A percentile compares a stretch with the other conserved stretches of the same genome.
Evolutionary conservation across 306 rosid species (phyloP).

Genomic region (Leucaena leucocephala): DNA sequence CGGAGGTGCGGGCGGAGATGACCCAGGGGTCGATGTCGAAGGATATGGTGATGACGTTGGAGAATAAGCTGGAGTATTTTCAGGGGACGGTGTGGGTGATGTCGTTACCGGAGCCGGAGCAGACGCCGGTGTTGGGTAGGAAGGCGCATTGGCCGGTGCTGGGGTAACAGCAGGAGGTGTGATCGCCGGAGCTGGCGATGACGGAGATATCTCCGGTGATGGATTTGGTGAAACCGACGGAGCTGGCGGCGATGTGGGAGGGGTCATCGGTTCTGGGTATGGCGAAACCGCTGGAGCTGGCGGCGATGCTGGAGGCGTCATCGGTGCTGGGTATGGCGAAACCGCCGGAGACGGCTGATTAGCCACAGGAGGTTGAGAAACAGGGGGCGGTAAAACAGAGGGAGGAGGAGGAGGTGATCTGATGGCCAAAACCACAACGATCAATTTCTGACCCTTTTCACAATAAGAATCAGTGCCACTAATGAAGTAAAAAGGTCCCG

Average conservation of each 20-base stretch:
- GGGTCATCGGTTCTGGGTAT: too few relatives aligned
- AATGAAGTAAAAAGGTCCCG: constrained; percentile 76
- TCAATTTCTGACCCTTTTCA: constrained; percentile 68
- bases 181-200: not conserved
- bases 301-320: not conserved
- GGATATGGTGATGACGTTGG: not conserved
- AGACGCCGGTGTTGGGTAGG: not conserved
- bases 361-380: constrained; percentile 18
- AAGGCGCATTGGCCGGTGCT: not conserved
- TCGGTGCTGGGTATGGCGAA: constrained; percentile 20
- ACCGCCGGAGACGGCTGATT: not conserved
- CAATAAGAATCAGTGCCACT: constrained; percentile 61
- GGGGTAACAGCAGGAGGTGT: not conserved
- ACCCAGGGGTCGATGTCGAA: not conserved
- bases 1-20: not conserved
- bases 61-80: constrained; percentile 13
- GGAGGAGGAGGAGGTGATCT: constrained; percentile 17
- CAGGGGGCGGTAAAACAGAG: constrained; percentile 5
- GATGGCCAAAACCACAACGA: constrained; percentile 54
- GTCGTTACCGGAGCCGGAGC: not conserved
- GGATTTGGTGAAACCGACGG: not conserved
- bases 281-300: not conserved
- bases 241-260: too few relatives aligned
- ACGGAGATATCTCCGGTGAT: not conserved
- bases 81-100: constrained; percentile 32